phyloP scores from a whole-genome alignment of 2,329 filamentous ascomycete species.

The Ophiobolus disseminans region DNA sequence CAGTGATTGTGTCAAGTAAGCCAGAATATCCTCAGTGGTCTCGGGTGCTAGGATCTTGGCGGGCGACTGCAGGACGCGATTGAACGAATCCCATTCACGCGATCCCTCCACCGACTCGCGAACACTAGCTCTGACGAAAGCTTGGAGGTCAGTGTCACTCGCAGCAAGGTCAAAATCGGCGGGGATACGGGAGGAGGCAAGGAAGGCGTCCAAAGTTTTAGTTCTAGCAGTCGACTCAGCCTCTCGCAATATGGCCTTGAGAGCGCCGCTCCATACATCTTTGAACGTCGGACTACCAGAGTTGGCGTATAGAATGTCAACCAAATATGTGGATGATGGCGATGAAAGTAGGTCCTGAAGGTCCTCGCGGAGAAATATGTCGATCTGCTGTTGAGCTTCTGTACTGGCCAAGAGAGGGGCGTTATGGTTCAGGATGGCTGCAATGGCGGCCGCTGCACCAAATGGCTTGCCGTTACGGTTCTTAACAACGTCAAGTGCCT shows the following conservation, averaged over 20 bases:
- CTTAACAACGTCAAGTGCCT: conserved; percentile 59
- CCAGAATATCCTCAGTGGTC: conserved; percentile 49
- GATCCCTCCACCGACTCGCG: conserved; percentile 39
- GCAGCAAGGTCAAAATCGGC: conserved; percentile 45
- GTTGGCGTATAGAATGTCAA: conserved; percentile 67
- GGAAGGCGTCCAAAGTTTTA: conserved; percentile 39
- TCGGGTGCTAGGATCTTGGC: conserved; percentile 41
- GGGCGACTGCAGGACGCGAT: conserved; percentile 44
- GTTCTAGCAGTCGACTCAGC: conserved; percentile 35
- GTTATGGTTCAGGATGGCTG: conserved; percentile 58
- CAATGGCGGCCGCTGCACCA: conserved; percentile 66
- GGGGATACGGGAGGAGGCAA: conserved; percentile 47
- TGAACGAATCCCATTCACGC: conserved; percentile 46
- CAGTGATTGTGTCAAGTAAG: conserved; percentile 49
- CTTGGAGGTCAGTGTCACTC: conserved; percentile 45
- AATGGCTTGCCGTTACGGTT: conserved; percentile 70
- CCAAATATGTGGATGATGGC: conserved; percentile 70
- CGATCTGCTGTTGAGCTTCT: conserved; percentile 52
- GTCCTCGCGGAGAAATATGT: conserved; percentile 61
- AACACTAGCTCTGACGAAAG: conserved; percentile 41
- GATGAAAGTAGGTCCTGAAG: conserved; percentile 69
- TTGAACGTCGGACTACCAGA: conserved; percentile 38
- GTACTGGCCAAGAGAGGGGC: conserved; percentile 51
- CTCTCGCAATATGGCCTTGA: conserved; percentile 38
- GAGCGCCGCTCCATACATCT: conserved; percentile 37